Evolutionary conservation across 148 eudicot species (phyloP).

Genomic region (Simmondsia chinensis): DNA sequence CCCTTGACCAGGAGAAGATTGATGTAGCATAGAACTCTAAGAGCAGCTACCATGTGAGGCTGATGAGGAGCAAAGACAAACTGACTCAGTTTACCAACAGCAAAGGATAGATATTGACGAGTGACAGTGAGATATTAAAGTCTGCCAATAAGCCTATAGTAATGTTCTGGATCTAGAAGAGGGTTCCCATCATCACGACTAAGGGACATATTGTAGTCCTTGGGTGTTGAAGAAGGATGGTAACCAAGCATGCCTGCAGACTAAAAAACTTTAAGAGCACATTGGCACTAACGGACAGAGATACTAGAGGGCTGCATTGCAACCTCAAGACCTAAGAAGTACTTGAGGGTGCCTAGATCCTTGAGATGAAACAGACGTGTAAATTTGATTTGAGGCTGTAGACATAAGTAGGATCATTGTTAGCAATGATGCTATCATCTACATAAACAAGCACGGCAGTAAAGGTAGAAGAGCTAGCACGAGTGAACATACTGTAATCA

Average conservation of each 20-base stretch:
- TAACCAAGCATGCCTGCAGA: not conserved
- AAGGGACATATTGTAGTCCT: not conserved
- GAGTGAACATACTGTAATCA: not conserved
- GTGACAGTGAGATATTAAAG: not conserved
- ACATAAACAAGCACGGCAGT: not conserved
- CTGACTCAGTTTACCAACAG: not conserved
- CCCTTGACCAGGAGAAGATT: not conserved
- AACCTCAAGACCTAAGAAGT: constrained; percentile 10
- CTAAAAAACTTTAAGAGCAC: not conserved
- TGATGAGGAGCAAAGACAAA: not conserved
- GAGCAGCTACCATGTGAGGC: not conserved
- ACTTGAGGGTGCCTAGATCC: not conserved
- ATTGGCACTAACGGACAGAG: not conserved
- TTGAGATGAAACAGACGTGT: constrained; percentile 1
- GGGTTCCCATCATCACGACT: not conserved
- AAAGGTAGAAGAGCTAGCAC: not conserved
- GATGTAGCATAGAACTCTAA: not conserved
- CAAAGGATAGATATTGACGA: not conserved
- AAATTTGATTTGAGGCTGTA: not conserved
- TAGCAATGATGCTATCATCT: not conserved
- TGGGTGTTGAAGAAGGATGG: not conserved
- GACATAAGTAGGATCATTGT: not conserved
- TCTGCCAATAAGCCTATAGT: not conserved
- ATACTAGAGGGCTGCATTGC: not conserved
- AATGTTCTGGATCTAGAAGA: not conserved